Evolutionary conservation across 2,329 filamentous ascomycete genomes (phyloP).

Genomic region (Cadophora sp.): DNA sequence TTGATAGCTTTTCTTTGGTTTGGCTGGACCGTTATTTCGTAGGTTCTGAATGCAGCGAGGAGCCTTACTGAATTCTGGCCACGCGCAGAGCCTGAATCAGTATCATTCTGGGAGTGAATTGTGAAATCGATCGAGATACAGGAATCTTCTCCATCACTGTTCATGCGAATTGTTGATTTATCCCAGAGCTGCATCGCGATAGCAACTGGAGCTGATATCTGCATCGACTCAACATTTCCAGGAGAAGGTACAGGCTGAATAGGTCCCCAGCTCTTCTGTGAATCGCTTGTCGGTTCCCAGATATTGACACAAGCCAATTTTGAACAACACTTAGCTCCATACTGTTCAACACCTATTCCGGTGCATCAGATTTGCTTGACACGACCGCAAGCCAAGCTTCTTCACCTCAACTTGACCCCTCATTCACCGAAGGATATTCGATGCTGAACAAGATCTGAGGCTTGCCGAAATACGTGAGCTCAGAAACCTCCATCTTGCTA

Average conservation of each 20-base stretch:
- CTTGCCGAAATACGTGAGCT: conserved; percentile 1
- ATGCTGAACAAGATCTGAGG: not conserved
- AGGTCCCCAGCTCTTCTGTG: not conserved
- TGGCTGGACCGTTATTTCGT: not conserved
- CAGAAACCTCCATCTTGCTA: not conserved
- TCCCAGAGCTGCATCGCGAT: not conserved
- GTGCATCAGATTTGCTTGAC: no score
- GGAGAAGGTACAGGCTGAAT: not conserved
- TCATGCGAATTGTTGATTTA: not conserved
- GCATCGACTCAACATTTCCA: not conserved
- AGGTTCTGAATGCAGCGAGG: not conserved
- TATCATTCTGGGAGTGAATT: not conserved
- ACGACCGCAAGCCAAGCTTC: no score
- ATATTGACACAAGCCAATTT: not conserved
- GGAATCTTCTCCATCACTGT: not conserved
- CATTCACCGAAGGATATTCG: not conserved
- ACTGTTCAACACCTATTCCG: no score
- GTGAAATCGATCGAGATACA: not conserved
- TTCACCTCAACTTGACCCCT: not conserved
- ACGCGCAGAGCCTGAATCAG: not conserved
- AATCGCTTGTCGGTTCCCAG: not conserved
- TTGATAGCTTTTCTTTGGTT: not conserved
- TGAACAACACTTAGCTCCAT: not conserved
- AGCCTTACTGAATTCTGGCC: not conserved
- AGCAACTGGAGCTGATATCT: not conserved